phyloP scores from a whole-genome alignment of 139 green algal genomes.

The Medakamo hakoo region DNA sequence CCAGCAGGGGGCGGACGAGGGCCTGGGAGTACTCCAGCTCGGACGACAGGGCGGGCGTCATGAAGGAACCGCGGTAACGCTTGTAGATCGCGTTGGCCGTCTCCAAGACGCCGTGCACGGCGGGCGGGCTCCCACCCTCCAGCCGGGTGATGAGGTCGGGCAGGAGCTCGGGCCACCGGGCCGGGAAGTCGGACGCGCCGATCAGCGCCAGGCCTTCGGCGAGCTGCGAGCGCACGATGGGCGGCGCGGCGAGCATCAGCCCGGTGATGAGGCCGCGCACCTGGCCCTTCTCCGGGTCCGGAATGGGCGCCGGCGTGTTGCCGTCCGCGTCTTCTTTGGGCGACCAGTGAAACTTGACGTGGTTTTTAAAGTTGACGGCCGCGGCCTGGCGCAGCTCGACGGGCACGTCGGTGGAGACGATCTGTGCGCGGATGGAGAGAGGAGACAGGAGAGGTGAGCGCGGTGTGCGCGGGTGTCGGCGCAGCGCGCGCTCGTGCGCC shows the following conservation, averaged over 20 bases:
- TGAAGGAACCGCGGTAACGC: conserved; percentile 52
- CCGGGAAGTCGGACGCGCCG: conserved; percentile 77
- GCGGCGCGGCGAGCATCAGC: conserved; percentile 77
- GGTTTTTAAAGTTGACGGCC: conserved; percentile 96
- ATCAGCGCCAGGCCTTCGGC: conserved; percentile 88
- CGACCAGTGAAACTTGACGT: conserved; percentile 79
- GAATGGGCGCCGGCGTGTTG: conserved; percentile 2
- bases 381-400: conserved; percentile 68
- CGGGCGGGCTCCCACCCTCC: conserved; percentile 23
- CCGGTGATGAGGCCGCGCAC: conserved; percentile 69
- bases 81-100: conserved; percentile 95
- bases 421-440: conserved; percentile 20
- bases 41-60: conserved; percentile 34
- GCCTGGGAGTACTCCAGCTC: conserved; percentile 70
- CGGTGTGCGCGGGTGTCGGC: too few relatives aligned
- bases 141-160: conserved; percentile 73
- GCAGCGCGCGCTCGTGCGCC: background rate
- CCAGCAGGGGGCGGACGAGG: conserved; percentile 44
- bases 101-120: conserved; percentile 63
- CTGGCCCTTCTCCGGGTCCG: conserved; percentile 39
- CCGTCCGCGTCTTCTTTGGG: conserved; percentile 2
- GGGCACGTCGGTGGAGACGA: conserved; percentile 41
- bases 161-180: conserved; percentile 68
- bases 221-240: conserved; percentile 59
- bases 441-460: background rate